Percentiles rank a stretch among this genome's conserved stretches.
These are phyloP conservation scores for Mortierella sp. DNA, from an alignment of 371 early-diverging fungal genomes.

Conservation along the genomic window DNA sequence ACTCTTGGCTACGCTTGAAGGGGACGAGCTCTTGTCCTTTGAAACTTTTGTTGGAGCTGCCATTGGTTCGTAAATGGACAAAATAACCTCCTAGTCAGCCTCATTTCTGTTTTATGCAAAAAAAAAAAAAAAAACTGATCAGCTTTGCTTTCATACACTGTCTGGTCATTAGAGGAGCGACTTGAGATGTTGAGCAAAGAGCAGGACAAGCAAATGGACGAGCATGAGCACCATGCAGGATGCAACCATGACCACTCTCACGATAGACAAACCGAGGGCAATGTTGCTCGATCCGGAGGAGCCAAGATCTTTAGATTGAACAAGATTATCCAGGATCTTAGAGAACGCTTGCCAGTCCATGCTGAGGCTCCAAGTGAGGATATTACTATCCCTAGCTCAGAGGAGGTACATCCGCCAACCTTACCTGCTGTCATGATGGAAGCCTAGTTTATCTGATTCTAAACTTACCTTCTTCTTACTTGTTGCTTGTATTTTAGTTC, in stretches of 20 bases:
- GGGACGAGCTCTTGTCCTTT: conserved; percentile 65
- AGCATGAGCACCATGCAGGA: conserved; percentile 39
- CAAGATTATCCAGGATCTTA: conserved; percentile 69
- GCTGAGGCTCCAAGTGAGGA: conserved; percentile 75
- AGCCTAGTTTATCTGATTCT: not conserved
- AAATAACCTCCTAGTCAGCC: no score
- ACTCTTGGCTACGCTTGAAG: conserved; percentile 64
- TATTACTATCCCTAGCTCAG: conserved; percentile 65
- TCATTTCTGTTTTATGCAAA: no score
- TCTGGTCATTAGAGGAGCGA: conserved; percentile 36
- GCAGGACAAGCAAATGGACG: conserved; percentile 16
- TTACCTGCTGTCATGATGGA: not conserved
- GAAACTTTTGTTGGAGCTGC: conserved; percentile 68
- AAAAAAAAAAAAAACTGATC: not conserved
- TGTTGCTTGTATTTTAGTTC: conserved; percentile 60
- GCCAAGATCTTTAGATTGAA: conserved; percentile 51
- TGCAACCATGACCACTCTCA: conserved; percentile 42
- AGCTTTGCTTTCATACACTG: not conserved
- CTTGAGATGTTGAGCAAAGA: conserved; percentile 46
- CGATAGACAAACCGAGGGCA: conserved; percentile 1
- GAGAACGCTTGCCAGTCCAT: conserved; percentile 65
- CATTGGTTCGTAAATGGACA: conserved; percentile 55
- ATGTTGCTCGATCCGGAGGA: conserved; percentile 42
- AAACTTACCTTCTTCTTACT: not conserved
- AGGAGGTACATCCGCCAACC: conserved; percentile 57